Conservation (phyloP, 176 grass and related monocot species). For the Melocanna baccifera region DNA sequence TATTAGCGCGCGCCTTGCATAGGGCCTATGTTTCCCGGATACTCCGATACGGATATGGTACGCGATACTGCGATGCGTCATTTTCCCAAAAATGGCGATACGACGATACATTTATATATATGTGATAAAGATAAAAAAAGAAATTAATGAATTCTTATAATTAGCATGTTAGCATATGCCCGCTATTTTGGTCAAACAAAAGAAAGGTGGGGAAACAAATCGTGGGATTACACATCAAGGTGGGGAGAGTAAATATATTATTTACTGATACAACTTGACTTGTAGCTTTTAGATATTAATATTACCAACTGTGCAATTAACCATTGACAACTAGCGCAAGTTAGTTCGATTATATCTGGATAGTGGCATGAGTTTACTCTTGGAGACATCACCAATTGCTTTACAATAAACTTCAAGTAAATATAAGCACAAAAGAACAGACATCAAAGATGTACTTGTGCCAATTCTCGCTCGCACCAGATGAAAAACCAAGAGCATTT, state of each 20-base stretch:
- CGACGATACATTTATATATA: no score
- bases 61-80: no score
- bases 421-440: slow-evolving; percentile 21
- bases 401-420: not conserved
- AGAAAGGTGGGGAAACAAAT: not conserved
- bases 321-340: not conserved
- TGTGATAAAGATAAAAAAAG: no score
- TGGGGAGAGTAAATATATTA: not conserved
- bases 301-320: not conserved
- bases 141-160: no score
- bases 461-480: slow-evolving; percentile 77
- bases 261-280: not conserved
- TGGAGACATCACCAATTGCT: not conserved
- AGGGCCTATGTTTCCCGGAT: not conserved
- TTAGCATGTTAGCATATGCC: not conserved
- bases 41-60: no score
- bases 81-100: no score
- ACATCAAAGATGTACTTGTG: slow-evolving; percentile 52
- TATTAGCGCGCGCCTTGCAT: not conserved
- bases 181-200: not conserved
- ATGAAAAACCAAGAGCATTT: slow-evolving; percentile 82
- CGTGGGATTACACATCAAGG: not conserved
- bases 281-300: not conserved
- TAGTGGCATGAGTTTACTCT: not conserved
- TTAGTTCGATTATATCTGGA: not conserved